Base-by-base conservation (phyloP, 2,329 filamentous ascomycete genomes). In the Nigrograna mackinnonii region DNA sequence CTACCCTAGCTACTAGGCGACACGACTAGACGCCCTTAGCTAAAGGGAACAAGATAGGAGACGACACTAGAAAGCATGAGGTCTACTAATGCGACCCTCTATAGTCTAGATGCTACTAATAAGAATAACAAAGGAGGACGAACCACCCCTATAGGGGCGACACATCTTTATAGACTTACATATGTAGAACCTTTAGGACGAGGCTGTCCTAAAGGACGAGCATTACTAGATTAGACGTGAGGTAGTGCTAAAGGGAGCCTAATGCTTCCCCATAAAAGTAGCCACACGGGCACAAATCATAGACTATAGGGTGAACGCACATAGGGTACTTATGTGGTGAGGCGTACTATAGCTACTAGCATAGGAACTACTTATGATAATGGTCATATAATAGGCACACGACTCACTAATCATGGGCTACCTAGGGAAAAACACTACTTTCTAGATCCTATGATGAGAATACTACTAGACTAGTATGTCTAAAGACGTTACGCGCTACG, bases 391-490 rank as follows among this genome's bases (percentile, higher is more conserved):
- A 20, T 20, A 34, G 18, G 7, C 20, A 4, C 35, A 41, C 22
- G 22, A 34, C 11, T 41, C 28, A 34, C 6, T 6, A 4, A 13
- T 41, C 22, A 21, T 35, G 22, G 21, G 32, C 5, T 35, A 41
- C 21, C 30, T 24, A 22, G 19, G n/a, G n/a, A 41, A 41, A 17
- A 41, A 41, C 35, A 41, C 9, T 22, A 41, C 22, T 5, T 41
- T 34, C n/a, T 22, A 34, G 5, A 21, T 35, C 14, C 24, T 41
- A 6, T 41, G 35, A 12, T 41, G 24, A 21, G 17, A 22, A 11
- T 41, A 41, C 28, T 41, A 41, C 28, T 41, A 24, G 21, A n/a
- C 34, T 7, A 22, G 22, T 14, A 41, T 41, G 35, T 41, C n/a
- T 5, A 5, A 5, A 7, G 22, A 43, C 39, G 39, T 38, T 5